Conservation (phyloP, 306 rosid species). For the Inga oerstediana region DNA sequence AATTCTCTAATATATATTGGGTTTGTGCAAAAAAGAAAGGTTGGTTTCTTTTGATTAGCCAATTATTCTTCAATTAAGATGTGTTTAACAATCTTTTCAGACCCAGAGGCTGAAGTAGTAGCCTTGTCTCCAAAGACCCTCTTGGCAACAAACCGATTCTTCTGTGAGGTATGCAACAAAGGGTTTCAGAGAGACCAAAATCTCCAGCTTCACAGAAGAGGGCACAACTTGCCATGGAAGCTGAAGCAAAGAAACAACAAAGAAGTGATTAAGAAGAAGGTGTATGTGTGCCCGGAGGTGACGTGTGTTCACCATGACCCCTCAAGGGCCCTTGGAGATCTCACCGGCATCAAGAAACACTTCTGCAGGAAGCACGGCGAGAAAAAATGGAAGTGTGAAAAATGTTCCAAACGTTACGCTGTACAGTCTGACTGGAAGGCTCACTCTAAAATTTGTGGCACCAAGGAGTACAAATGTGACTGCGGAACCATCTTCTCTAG, state of each 20-base stretch:
- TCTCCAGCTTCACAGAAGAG: slow-evolving; percentile 87
- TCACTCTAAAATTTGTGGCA: slow-evolving; percentile 92
- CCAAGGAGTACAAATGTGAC: slow-evolving; percentile 82
- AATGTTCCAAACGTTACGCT: slow-evolving; percentile 85
- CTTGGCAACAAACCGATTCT: slow-evolving; percentile 73
- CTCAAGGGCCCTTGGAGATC: slow-evolving; percentile 85
- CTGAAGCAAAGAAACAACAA: slow-evolving; percentile 67
- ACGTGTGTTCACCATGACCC: slow-evolving; percentile 87
- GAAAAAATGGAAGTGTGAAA: slow-evolving; percentile 94
- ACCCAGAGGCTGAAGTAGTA: slow-evolving; percentile 89
- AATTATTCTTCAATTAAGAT: background rate
- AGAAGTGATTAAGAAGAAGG: slow-evolving; percentile 68
- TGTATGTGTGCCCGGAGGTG: slow-evolving; percentile 75
- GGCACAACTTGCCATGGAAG: slow-evolving; percentile 94
- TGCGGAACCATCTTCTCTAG: slow-evolving; percentile 93
- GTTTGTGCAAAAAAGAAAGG: slow-evolving; percentile 2
- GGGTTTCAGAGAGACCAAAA: slow-evolving; percentile 95
- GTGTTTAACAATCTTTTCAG: slow-evolving; percentile 38
- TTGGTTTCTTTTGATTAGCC: background rate
- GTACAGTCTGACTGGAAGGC: slow-evolving; percentile 98
- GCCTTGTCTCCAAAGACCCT: slow-evolving; percentile 80
- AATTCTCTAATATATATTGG: background rate
- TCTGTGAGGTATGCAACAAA: slow-evolving; percentile 83
- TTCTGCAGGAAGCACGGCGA: slow-evolving; percentile 89
- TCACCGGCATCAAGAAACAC: slow-evolving; percentile 92